Evolutionary conservation across 306 rosid genomes (phyloP).

Genomic region (Heteromeles arbutifolia): DNA sequence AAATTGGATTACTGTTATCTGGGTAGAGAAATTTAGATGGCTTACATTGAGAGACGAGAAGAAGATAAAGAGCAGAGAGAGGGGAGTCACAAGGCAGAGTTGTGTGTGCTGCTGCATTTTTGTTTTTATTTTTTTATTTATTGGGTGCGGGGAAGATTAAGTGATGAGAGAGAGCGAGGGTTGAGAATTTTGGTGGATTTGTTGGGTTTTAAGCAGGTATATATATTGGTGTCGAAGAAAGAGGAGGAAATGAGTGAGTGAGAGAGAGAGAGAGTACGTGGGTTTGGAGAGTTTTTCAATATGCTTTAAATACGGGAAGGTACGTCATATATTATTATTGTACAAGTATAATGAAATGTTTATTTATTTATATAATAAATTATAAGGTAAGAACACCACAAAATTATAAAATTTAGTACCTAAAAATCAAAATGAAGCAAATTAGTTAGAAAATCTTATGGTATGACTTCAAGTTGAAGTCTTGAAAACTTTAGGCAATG

Average conservation of each 20-base stretch:
- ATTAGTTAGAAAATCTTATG: neutral
- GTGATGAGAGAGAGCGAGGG: neutral
- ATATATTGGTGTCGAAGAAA: slow-evolving; percentile 40
- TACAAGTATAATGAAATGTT: too few relatives aligned
- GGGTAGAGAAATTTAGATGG: slow-evolving; percentile 5
- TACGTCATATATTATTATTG: too few relatives aligned
- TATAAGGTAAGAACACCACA: too few relatives aligned
- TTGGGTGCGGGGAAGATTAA: neutral
- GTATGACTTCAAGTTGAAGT: neutral
- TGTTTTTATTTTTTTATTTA: neutral
- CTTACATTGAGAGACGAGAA: slow-evolving; percentile 64
- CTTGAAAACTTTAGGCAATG: too few relatives aligned
- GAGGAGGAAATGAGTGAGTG: slow-evolving; percentile 1
- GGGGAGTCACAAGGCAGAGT: slow-evolving; percentile 29
- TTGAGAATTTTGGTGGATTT: slow-evolving; percentile 54
- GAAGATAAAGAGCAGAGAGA: slow-evolving; percentile 48
- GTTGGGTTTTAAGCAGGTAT: slow-evolving; percentile 36
- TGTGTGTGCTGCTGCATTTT: slow-evolving; percentile 23
- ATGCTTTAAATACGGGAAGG: fast-evolving
- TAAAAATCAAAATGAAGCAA: neutral
- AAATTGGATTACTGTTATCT: neutral
- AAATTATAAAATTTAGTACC: neutral
- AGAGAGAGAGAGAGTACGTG: neutral
- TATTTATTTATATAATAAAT: fast-evolving
- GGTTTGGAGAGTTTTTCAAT: neutral